phyloP scores from a whole-genome alignment of 768 basidiomycete species.

The Tricholoma sp. region DNA sequence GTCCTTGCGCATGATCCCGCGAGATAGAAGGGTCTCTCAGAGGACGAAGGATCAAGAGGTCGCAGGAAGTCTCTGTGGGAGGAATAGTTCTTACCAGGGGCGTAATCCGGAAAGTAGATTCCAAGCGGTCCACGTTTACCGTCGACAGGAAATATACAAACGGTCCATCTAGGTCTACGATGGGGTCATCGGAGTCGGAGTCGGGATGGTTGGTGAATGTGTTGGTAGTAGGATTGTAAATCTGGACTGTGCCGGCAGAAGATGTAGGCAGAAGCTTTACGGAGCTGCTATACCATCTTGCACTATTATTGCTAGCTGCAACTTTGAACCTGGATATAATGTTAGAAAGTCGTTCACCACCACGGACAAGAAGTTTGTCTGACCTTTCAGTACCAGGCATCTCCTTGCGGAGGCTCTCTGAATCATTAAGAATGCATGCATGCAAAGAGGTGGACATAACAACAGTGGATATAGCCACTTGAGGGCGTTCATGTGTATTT shows the following conservation, averaged over 20 bases:
- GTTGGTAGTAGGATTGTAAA: constrained; percentile 52
- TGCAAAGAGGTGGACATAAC: constrained; percentile 85
- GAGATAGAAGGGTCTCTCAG: constrained; percentile 46
- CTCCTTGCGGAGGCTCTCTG: constrained; percentile 63
- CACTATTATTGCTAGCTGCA: constrained; percentile 73
- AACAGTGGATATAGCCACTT: constrained; percentile 53
- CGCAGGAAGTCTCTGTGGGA: constrained; percentile 47
- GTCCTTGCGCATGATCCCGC: constrained; percentile 36
- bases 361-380: not conserved
- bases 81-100: constrained; percentile 52
- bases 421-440: constrained; percentile 78
- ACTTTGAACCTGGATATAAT: constrained; percentile 62
- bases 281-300: constrained; percentile 60
- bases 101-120: constrained; percentile 73
- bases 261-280: constrained; percentile 52
- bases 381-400: constrained; percentile 68
- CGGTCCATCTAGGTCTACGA: constrained; percentile 61
- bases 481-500: constrained; percentile 15
- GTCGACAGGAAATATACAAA: constrained; percentile 85
- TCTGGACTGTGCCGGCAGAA: constrained; percentile 37
- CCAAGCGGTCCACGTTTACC: constrained; percentile 80
- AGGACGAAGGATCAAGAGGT: constrained; percentile 76
- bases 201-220: constrained; percentile 41
- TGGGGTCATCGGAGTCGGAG: constrained; percentile 25
- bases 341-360: not conserved